Evolutionary conservation across 202 grass and related monocot species (phyloP), one percentile per base, ranked within the genome.

Genomic region (Setaria viridis): DNA sequence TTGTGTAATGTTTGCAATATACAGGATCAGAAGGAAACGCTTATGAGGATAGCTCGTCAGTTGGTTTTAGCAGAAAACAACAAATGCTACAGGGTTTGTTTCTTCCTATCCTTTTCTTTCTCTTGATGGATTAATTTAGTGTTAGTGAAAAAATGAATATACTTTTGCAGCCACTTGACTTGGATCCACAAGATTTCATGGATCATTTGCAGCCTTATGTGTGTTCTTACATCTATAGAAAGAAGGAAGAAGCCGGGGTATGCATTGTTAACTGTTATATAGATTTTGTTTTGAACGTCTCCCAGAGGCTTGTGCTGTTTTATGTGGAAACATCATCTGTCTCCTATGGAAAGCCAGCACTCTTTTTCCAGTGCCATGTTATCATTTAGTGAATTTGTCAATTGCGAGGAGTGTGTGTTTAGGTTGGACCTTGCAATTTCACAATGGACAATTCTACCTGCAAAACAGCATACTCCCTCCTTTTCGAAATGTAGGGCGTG

Each of bases 11-110:
- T 25, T 62, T 11, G 7, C 15, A 11, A 58, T 67, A 58, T 67
- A 39, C 17, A 82, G 80, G 53, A 15, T 60, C 66, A 72, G 37
- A 71, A 47, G 80, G 67, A 82, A 4, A 29, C n/a, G 14, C 80
- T 72, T 55, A 19, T 8, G 11, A 25, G 46, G 8, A 60, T 72
- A 60, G 8, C 55, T 34, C 14, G 11, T 48, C 53, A 32, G 9
- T 60, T 71, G 11, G 43, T 50, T 42, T 29, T 14, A 43, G 12
- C 41, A 55, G 50, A 57, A 70, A 11, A 56, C 20, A 57, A 14
- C 5, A 43, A 15, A 21, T 70, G 65, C 50, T 37, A 66, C 33
- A 17, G 56, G 78, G 64, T 69, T 25, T 80, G 47, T 41, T 50
- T 79, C 13, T 35, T 19, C 9, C 21, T 62, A 56, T 15, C 19